Percentiles rank a stretch among this genome's conserved stretches.
Conservation (phyloP, 306 rosid genomes). For the Acacia confusa region DNA sequence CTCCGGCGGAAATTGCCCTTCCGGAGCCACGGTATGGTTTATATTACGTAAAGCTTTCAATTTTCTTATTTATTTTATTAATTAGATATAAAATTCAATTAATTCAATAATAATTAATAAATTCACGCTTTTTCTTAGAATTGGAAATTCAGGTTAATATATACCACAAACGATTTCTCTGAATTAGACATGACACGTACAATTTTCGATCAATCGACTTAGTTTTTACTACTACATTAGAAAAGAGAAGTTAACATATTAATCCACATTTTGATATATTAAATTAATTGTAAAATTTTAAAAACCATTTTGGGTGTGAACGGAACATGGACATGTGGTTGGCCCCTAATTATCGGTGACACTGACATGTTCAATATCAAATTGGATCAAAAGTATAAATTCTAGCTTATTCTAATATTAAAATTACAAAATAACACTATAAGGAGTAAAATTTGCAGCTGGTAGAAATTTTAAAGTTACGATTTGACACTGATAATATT, state of each 20-base stretch:
- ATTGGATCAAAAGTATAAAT: neutral
- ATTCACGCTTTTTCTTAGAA: no score
- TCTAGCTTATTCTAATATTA: neutral
- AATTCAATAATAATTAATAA: no score
- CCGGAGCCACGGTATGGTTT: conserved; percentile 51
- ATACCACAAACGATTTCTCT: neutral
- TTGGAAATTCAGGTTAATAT: no score
- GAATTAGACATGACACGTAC: neutral
- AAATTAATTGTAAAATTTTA: no score
- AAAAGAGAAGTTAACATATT: no score
- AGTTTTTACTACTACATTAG: neutral
- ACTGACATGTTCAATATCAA: neutral
- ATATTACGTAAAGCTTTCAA: neutral
- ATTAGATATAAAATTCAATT: no score
- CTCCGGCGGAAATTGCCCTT: conserved; percentile 39
- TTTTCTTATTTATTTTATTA: neutral
- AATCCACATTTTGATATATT: neutral
- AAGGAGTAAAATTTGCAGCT: neutral
- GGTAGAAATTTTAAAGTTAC: neutral
- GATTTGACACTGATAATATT: no score
- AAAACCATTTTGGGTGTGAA: neutral
- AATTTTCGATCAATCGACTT: neutral
- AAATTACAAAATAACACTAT: neutral
- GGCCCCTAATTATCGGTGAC: neutral
- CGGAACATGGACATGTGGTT: neutral